Evolutionary conservation across 2,329 filamentous ascomycete species (phyloP).

Genomic region (Colletotrichum gigasporum): DNA sequence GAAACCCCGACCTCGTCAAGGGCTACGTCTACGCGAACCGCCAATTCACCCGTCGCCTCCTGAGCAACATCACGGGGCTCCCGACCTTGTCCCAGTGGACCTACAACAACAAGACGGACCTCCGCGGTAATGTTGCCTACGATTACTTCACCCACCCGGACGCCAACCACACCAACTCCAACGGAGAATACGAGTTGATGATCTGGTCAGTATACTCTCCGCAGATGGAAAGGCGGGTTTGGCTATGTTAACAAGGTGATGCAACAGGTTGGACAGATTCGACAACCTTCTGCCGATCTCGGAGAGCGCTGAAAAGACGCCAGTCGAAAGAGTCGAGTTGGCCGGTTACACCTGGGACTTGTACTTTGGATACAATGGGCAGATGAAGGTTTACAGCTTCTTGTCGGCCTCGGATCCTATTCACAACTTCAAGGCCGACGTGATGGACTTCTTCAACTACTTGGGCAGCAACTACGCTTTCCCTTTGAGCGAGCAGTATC

Average conservation of each 20-base stretch:
- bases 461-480: slow-evolving; percentile 53
- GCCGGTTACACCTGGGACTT: slow-evolving; percentile 62
- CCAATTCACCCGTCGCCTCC: slow-evolving; percentile 38
- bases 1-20: slow-evolving; percentile 48
- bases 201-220: slow-evolving; percentile 52
- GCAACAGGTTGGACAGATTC: slow-evolving; percentile 59
- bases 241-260: background rate
- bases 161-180: slow-evolving; percentile 46
- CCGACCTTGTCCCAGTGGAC: slow-evolving; percentile 44
- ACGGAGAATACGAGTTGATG: slow-evolving; percentile 70
- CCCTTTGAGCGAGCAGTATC: slow-evolving; percentile 36
- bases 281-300: slow-evolving; percentile 61
- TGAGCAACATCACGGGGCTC: slow-evolving; percentile 44
- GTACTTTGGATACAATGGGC: slow-evolving; percentile 62
- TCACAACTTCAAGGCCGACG: slow-evolving; percentile 59
- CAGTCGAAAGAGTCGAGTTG: slow-evolving; percentile 59
- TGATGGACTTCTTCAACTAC: slow-evolving; percentile 63
- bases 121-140: slow-evolving; percentile 66
- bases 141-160: slow-evolving; percentile 63
- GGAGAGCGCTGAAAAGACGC: slow-evolving; percentile 44
- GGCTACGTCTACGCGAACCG: slow-evolving; percentile 51
- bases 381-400: slow-evolving; percentile 64
- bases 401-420: slow-evolving; percentile 42
- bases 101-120: slow-evolving; percentile 43
- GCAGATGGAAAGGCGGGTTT: background rate